phyloP scores from a whole-genome alignment of 2,329 filamentous ascomycete species.

The Alternaria ethzedia region DNA sequence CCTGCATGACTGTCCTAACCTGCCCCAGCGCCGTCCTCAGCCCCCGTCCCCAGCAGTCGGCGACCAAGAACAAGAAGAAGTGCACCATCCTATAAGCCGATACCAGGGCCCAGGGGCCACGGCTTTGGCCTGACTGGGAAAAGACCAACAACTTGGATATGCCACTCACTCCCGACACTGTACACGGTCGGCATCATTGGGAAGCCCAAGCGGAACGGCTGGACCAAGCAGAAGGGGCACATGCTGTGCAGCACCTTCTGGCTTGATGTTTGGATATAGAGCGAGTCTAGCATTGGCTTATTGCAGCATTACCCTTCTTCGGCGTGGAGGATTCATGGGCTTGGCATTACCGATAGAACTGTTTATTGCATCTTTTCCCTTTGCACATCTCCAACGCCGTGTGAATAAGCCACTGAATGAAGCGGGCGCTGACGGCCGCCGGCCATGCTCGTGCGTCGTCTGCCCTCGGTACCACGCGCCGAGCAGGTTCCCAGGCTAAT shows the following conservation, averaged over 20 bases:
- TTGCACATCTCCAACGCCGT: neutral
- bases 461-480: slow-evolving; percentile 14
- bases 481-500: slow-evolving; percentile 15
- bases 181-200: slow-evolving; percentile 4
- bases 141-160: slow-evolving; percentile 31
- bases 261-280: slow-evolving; percentile 23
- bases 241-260: slow-evolving; percentile 28
- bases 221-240: slow-evolving; percentile 4
- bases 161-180: slow-evolving; percentile 7
- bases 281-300: slow-evolving; percentile 25
- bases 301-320: slow-evolving; percentile 36
- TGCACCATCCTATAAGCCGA: slow-evolving; percentile 37
- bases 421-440: neutral
- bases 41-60: slow-evolving; percentile 42
- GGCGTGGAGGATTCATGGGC: slow-evolving; percentile 34
- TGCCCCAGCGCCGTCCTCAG: slow-evolving; percentile 48
- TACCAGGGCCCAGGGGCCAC: neutral
- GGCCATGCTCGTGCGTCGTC: neutral
- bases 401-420: neutral
- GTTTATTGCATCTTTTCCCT: slow-evolving; percentile 26
- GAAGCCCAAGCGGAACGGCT: slow-evolving; percentile 1
- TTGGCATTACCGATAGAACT: slow-evolving; percentile 41
- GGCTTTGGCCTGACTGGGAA: slow-evolving; percentile 30
- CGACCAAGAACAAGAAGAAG: slow-evolving; percentile 36
- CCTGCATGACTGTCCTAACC: slow-evolving; percentile 20